Evolutionary conservation across 2,329 filamentous ascomycete species (phyloP), one percentile per base, ranked within the genome.

Genomic region (Xylariaceae sp.): DNA sequence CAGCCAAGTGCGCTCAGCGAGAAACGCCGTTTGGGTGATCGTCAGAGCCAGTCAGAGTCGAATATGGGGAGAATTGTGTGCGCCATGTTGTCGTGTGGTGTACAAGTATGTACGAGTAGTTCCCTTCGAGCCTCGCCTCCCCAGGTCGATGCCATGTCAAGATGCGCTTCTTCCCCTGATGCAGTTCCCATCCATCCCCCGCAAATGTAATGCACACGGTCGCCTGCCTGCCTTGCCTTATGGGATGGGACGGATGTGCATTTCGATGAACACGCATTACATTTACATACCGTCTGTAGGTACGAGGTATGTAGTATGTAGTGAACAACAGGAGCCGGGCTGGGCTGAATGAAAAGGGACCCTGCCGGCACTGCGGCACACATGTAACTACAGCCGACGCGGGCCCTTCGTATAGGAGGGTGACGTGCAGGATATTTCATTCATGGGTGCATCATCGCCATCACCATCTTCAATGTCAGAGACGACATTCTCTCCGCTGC

Each of bases 141-240:
- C 55, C 52, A 55, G 57, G 53, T 62, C 53, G 58, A 55, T 53
- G 53, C 23, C 23, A 30, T 30, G 23, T 51, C 54, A 55, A 55
- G 49, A 57, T 51, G 47, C 18, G 59, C 39, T 35, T 50, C 51
- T n/a, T 42, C 11, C 59, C 65, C 66, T 64, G 64, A 63, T 63
- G 64, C 60, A 62, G 62, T 55, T 61, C 52, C 23, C 23, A 30
- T 30, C 4, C 23, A 30, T 64, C 68, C 67, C 42, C 68, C 68
- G 66, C 67, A 69, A 65, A 70, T 64, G 47, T 51, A 13, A 65
- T 62, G 62, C 63, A 66, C 67, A 67, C 64, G 62, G 64, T 51
- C 49, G 23, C 64, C 52, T 67, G 66, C 67, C 66, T 64, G 66
- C 67, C 23, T 30, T 30, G 23, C 23, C 23, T 30, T 30, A 30